These are phyloP conservation scores for Neonothopanus nambi DNA, from an alignment of 1,284 basidiomycete species.

Conservation along the genomic window DNA sequence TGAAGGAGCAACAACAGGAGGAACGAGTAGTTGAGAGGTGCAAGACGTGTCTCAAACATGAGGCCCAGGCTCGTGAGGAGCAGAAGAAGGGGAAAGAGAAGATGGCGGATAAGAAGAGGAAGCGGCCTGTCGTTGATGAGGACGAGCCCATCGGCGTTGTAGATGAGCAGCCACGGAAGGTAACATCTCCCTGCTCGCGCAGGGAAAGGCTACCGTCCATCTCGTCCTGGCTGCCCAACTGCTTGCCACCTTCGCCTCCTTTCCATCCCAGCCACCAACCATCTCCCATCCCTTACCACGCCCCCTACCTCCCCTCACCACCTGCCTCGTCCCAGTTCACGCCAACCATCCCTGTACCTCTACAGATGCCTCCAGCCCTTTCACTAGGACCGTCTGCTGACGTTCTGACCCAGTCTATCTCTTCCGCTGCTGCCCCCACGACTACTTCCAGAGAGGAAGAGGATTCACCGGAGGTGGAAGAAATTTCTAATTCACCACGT, in stretches of 20 bases:
- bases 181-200: not conserved
- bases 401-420: slow-evolving; percentile 1
- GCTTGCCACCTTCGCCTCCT: not conserved
- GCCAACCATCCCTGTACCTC: slow-evolving; percentile 7
- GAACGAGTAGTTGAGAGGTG: slow-evolving; percentile 22
- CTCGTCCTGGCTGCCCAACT: slow-evolving; percentile 38
- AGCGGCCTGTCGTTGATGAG: not conserved
- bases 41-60: not conserved
- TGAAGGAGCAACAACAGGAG: slow-evolving; percentile 17
- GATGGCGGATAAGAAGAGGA: not conserved
- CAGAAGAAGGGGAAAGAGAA: too few species aligned
- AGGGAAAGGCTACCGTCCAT: slow-evolving; percentile 9
- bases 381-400: not conserved
- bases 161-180: not conserved
- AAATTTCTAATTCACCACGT: not conserved
- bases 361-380: not conserved
- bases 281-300: slow-evolving; percentile 10
- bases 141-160: not conserved
- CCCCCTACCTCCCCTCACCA: slow-evolving; percentile 42
- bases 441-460: not conserved
- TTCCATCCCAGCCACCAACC: slow-evolving; percentile 10
- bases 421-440: slow-evolving; percentile 2
- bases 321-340: slow-evolving; percentile 43
- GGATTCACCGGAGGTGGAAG: slow-evolving; percentile 3
- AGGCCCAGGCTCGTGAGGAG: not conserved